Conservation (phyloP, 75 land plant species). For the Picea glauca region DNA sequence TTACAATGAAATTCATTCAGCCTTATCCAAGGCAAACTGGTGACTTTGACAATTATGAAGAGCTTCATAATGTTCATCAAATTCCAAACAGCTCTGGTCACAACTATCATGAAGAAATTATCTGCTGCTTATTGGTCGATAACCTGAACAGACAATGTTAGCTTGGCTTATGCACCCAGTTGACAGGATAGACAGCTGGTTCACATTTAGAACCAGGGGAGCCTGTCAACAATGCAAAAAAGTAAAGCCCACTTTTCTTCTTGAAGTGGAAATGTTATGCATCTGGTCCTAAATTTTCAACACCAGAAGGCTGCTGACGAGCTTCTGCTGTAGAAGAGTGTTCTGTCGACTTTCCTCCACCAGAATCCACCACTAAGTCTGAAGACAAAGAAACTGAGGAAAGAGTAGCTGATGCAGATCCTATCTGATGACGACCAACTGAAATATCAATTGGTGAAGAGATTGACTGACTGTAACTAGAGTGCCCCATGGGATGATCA, state of each 20-base stretch:
- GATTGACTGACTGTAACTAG: slow-evolving; percentile 23
- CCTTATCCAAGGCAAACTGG: background rate
- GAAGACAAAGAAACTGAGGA: slow-evolving; percentile 32
- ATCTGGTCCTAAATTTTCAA: slow-evolving; percentile 36
- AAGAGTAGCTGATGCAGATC: slow-evolving; percentile 36
- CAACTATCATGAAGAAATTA: slow-evolving; percentile 2
- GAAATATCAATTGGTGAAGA: slow-evolving; percentile 42
- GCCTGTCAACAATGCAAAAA: slow-evolving; percentile 10
- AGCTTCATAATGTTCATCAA: background rate
- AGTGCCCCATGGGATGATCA: slow-evolving; percentile 73
- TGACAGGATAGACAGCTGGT: background rate
- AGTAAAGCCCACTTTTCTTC: slow-evolving; percentile 8
- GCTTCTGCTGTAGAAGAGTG: slow-evolving; percentile 35
- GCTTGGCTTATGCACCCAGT: slow-evolving; percentile 8
- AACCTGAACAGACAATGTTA: slow-evolving; percentile 10
- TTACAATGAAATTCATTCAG: slow-evolving; percentile 6
- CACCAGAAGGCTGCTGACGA: slow-evolving; percentile 44
- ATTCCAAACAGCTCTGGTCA: background rate
- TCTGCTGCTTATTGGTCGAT: background rate
- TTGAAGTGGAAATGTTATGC: slow-evolving; percentile 15
- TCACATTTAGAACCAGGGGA: background rate
- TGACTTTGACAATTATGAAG: background rate
- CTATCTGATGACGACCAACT: slow-evolving; percentile 34
- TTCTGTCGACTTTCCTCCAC: slow-evolving; percentile 24
- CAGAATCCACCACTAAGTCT: slow-evolving; percentile 37